Percentiles rank a stretch among this genome's conserved stretches.
Conservation (phyloP, 2,329 filamentous ascomycete genomes). For the Aspergillus felis region DNA sequence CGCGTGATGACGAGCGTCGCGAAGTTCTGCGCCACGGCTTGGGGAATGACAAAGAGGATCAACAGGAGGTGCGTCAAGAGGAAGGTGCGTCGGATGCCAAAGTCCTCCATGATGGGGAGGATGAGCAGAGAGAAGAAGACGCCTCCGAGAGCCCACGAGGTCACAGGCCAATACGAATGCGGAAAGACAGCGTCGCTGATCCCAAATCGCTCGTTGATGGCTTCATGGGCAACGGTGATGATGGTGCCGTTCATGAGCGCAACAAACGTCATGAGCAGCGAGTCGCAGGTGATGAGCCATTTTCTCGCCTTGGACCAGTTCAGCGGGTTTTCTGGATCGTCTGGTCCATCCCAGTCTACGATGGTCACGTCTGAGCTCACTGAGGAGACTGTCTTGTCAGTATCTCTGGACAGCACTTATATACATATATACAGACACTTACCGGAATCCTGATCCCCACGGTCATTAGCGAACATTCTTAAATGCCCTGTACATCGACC, state of each 20-base stretch:
- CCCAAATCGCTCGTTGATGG: slow-evolving; percentile 32
- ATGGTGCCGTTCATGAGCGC: slow-evolving; percentile 37
- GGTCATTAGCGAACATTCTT: neutral
- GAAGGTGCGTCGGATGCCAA: slow-evolving; percentile 41
- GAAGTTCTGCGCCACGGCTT: slow-evolving; percentile 44
- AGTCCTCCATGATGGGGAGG: slow-evolving; percentile 36
- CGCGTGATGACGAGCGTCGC: slow-evolving; percentile 43
- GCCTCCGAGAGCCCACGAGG: slow-evolving; percentile 31
- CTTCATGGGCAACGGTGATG: slow-evolving; percentile 33
- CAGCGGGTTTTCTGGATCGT: slow-evolving; percentile 36
- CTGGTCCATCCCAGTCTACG: slow-evolving; percentile 26
- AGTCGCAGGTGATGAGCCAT: slow-evolving; percentile 31
- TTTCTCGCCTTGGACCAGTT: slow-evolving; percentile 35
- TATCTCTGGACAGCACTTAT: too few relatives aligned
- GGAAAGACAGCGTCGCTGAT: slow-evolving; percentile 28
- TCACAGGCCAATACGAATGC: slow-evolving; percentile 30
- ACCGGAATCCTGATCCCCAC: neutral
- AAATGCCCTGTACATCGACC: neutral
- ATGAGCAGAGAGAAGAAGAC: slow-evolving; percentile 26
- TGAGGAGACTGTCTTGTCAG: neutral
- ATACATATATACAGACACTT: too few relatives aligned
- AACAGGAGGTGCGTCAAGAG: slow-evolving; percentile 35
- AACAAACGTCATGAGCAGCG: slow-evolving; percentile 29
- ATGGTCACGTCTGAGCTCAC: slow-evolving; percentile 12
- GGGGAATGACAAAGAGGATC: slow-evolving; percentile 42